Percentiles rank a stretch among this genome's conserved stretches.
Conservation (phyloP, 1,284 basidiomycete species). For the Peniophora sp. region DNA sequence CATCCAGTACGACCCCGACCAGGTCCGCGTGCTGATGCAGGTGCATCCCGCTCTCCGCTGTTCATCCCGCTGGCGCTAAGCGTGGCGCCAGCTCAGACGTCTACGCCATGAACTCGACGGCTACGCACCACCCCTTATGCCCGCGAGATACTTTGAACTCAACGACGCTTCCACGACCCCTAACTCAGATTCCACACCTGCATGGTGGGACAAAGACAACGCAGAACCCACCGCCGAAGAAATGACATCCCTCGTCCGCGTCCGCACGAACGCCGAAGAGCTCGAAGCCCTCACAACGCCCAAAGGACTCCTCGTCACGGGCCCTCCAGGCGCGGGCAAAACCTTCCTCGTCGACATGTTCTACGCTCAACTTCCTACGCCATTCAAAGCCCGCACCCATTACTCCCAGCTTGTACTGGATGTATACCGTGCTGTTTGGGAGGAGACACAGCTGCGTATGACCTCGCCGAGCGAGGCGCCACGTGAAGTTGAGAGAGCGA, state of each 20-base stretch:
- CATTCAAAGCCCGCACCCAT: constrained; percentile 56
- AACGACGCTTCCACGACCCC: not conserved
- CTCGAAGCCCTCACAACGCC: constrained; percentile 50
- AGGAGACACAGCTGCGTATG: constrained; percentile 43
- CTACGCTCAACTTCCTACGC: constrained; percentile 50
- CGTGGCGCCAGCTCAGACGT: constrained; percentile 31
- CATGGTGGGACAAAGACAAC: not conserved
- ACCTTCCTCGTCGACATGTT: constrained; percentile 64
- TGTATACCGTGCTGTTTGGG: constrained; percentile 59
- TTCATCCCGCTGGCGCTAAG: not conserved
- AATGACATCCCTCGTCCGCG: constrained; percentile 33
- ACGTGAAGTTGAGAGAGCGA: constrained; percentile 12
- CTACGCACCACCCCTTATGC: constrained; percentile 39
- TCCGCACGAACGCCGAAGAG: constrained; percentile 51
- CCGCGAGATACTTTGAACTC: constrained; percentile 6
- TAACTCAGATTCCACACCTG: not conserved
- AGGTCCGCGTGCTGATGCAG: constrained; percentile 58
- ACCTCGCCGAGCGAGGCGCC: constrained; percentile 11
- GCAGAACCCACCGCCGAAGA: constrained; percentile 7
- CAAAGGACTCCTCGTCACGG: constrained; percentile 67
- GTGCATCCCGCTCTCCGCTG: constrained; percentile 23
- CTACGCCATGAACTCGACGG: constrained; percentile 37
- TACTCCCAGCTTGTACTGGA: constrained; percentile 65
- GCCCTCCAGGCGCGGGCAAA: constrained; percentile 76
- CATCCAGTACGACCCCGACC: constrained; percentile 56